Evolutionary conservation across 108 stramenopile species (phyloP).

Genomic region (Parietichytrium sp.): DNA sequence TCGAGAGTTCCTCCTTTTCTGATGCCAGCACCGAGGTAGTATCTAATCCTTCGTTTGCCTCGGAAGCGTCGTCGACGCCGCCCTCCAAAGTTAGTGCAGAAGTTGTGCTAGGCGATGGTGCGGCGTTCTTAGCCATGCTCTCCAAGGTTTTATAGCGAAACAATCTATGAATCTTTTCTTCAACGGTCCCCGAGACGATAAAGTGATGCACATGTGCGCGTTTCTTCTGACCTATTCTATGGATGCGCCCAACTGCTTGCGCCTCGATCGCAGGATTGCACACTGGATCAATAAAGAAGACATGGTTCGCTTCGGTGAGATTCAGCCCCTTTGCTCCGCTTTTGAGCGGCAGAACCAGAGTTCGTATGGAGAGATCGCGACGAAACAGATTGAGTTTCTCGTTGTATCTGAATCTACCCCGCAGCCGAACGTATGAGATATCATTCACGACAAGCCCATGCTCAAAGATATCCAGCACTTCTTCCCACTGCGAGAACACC

Average conservation of each 20-base stretch:
- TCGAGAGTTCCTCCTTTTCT: no score
- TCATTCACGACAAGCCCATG: background rate
- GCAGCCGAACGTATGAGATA: constrained; percentile 47
- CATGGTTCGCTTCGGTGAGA: constrained; percentile 64
- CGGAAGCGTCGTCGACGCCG: no score
- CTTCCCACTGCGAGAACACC: constrained; percentile 62
- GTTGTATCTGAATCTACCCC: constrained; percentile 57
- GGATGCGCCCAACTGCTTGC: constrained; percentile 68
- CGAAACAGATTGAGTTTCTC: constrained; percentile 55
- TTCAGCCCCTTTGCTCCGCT: constrained; percentile 64
- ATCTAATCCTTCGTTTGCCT: no score
- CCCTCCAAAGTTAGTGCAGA: no score
- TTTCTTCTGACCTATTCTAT: constrained; percentile 42
- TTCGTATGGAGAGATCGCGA: constrained; percentile 59
- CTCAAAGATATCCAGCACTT: constrained; percentile 54
- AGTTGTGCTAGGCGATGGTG: no score
- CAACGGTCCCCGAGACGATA: constrained; percentile 14
- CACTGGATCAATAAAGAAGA: constrained; percentile 69
- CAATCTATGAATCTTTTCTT: constrained; percentile 20
- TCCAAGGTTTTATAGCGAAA: background rate
- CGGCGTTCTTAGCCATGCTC: no score
- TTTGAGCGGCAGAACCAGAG: constrained; percentile 62
- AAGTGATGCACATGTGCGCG: background rate
- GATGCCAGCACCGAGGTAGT: no score
- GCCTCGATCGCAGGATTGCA: constrained; percentile 62